Percentiles rank a stretch among this genome's conserved stretches.
Evolutionary conservation across 371 early-diverging fungal genomes (phyloP).

Genomic region (Conidiobolus coronatus): DNA sequence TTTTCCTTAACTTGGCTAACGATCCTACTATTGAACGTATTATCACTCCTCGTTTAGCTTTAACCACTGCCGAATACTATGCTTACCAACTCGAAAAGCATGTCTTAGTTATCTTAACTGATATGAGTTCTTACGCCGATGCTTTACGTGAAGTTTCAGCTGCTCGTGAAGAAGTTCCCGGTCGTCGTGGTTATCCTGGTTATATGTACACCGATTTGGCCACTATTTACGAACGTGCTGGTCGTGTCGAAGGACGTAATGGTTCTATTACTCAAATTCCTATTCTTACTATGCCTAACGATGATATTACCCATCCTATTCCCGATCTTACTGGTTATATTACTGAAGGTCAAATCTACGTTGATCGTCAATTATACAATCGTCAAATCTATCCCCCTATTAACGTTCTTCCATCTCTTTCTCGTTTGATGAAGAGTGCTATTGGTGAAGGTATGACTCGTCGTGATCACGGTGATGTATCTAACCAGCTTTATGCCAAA

Average conservation of each 20-base stretch:
- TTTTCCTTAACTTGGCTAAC: conserved; percentile 99
- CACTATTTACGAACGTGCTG: conserved; percentile 99
- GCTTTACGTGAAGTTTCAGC: conserved; percentile 99
- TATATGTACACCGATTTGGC: conserved; percentile 99
- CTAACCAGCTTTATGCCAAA: conserved; percentile 99
- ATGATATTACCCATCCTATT: conserved; percentile 99
- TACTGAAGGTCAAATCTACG: conserved; percentile 99
- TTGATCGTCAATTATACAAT: conserved; percentile 98
- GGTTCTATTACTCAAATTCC: conserved; percentile 99
- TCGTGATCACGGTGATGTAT: conserved; percentile 99
- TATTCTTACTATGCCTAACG: conserved; percentile 99
- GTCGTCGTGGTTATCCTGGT: conserved; percentile 99
- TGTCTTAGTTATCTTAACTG: conserved; percentile 99
- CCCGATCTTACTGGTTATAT: conserved; percentile 99
- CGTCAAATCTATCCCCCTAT: conserved; percentile 99
- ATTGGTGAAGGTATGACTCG: conserved; percentile 99
- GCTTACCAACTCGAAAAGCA: conserved; percentile 99
- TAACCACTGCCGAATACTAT: conserved; percentile 99
- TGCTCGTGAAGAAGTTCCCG: conserved; percentile 99
- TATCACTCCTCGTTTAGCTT: conserved; percentile 98
- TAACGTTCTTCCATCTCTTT: conserved; percentile 98
- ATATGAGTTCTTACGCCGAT: conserved; percentile 99
- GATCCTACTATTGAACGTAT: conserved; percentile 99
- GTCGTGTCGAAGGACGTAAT: conserved; percentile 97
- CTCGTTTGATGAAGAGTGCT: conserved; percentile 99